Percentiles rank a stretch among this genome's conserved stretches.
Conservation (phyloP, 2,329 filamentous ascomycete species). For the Penicillium sp. region DNA sequence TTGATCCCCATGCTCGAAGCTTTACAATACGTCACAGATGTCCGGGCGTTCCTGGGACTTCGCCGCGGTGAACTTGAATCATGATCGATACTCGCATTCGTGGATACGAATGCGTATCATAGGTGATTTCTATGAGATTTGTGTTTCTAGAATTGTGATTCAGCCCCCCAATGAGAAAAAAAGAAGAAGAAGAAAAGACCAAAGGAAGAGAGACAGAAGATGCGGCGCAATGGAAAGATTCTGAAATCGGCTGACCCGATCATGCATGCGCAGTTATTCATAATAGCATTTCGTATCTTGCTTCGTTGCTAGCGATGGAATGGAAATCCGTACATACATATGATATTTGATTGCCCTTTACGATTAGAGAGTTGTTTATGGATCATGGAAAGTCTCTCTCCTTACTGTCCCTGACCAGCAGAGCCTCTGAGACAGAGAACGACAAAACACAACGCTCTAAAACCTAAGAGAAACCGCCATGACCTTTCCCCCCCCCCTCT, state of each 20-base stretch:
- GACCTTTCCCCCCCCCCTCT: slow-evolving; percentile 6
- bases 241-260: neutral
- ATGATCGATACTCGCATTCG: slow-evolving; percentile 19
- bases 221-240: neutral
- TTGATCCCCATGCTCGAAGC: slow-evolving; percentile 90
- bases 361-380: too few relatives aligned
- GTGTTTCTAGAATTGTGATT: slow-evolving; percentile 14
- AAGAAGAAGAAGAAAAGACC: slow-evolving; percentile 2
- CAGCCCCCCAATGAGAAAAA: slow-evolving; percentile 4
- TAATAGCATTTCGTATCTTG: slow-evolving; percentile 4
- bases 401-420: neutral
- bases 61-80: slow-evolving; percentile 70
- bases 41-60: slow-evolving; percentile 83
- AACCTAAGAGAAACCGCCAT: neutral
- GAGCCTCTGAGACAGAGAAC: neutral
- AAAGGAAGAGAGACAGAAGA: neutral
- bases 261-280: slow-evolving; percentile 9
- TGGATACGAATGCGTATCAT: slow-evolving; percentile 16
- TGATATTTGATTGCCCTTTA: neutral
- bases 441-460: neutral
- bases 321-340: slow-evolving; percentile 10
- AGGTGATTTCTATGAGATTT: slow-evolving; percentile 22
- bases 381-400: neutral
- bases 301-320: slow-evolving; percentile 1
- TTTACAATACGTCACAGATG: slow-evolving; percentile 93